Conservation (phyloP, 2,329 filamentous ascomycete species). For the Colletotrichum lindemuthianum region DNA sequence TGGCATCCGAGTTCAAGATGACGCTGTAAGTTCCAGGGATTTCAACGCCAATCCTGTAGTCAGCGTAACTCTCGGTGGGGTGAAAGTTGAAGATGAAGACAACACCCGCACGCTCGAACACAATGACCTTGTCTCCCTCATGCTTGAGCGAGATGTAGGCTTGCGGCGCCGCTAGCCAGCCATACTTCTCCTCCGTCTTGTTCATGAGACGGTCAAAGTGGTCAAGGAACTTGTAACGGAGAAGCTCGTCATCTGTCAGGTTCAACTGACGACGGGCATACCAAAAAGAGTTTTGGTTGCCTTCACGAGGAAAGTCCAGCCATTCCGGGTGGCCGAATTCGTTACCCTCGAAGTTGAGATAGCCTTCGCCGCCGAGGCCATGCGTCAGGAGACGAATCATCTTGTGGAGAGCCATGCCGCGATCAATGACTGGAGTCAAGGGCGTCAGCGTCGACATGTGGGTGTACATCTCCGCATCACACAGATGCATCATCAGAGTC, state of each 20-base stretch:
- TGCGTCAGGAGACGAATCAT: conserved; percentile 97
- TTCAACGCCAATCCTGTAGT: conserved; percentile 93
- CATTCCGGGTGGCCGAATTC: conserved; percentile 99
- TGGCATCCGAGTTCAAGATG: conserved; percentile 82
- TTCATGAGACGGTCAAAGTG: conserved; percentile 96
- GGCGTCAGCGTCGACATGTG: conserved; percentile 91
- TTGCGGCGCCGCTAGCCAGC: conserved; percentile 87
- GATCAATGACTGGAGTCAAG: conserved; percentile 88
- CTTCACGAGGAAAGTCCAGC: conserved; percentile 96
- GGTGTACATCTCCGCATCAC: conserved; percentile 96
- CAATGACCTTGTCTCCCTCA: conserved; percentile 91
- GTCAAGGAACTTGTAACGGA: conserved; percentile 92
- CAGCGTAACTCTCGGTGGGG: conserved; percentile 82
- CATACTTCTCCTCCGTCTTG: conserved; percentile 84
- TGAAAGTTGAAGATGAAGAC: conserved; percentile 99
- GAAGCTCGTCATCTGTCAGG: conserved; percentile 83
- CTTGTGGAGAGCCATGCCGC: conserved; percentile 94
- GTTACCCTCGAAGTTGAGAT: conserved; percentile 98
- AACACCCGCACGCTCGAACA: conserved; percentile 91
- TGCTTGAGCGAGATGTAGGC: conserved; percentile 96
- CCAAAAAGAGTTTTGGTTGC: conserved; percentile 93
- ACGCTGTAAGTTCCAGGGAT: conserved; percentile 85
- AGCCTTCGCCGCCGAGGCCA: conserved; percentile 90
- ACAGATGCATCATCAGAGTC: conserved; percentile 96
- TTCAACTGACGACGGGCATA: conserved; percentile 95